Evolutionary conservation across 306 rosid species (phyloP), one percentile per base, ranked within the genome.

Genomic region (Cucumis melo): DNA sequence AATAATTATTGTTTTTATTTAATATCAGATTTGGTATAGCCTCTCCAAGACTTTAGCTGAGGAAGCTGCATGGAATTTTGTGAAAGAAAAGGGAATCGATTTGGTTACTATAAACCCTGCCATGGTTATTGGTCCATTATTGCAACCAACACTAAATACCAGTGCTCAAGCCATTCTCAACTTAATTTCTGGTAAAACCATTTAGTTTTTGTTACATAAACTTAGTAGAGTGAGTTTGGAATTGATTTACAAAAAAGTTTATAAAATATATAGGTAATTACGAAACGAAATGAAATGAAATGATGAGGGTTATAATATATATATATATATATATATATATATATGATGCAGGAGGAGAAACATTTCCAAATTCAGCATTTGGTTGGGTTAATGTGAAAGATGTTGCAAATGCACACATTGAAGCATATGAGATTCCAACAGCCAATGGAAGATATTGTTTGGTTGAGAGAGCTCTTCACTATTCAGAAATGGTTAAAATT

Each of bases 11-110:
- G 4, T 44, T 44, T 10, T 11, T 44, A 44, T 44, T 10, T 44
- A 7, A 39, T n/a, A n/a, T 39, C 84, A 93, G 96, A 15, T 67
- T 16, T 93, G 96, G 98, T 93, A 93, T 78, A 11, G 21, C 19
- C 89, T 91, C 78, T 85, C 95, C 58, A 93, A 93, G 85, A 87
- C 95, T 63, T 83, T 93, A 83, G 97, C 97, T 36, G 98, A 93
- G 87, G 93, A 86, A 6, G 88, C 88, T 81, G 98, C 93, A 78
- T 91, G 98, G 95, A 87, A 88, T 81, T 91, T 93, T 80, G 93
- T 44, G 9, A 88, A 84, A 23, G 90, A 91, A 79, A 88, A 93
- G 65, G 86, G 58, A n/a, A 84, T 91, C 77, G 96, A 93, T 83
- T 77, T 91, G 90, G 89, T 93, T 82, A 46, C 74, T 38, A 77